phyloP scores from a whole-genome alignment of 192 early-diverging fungal species.

The Fimicolochytrium jonesii region DNA sequence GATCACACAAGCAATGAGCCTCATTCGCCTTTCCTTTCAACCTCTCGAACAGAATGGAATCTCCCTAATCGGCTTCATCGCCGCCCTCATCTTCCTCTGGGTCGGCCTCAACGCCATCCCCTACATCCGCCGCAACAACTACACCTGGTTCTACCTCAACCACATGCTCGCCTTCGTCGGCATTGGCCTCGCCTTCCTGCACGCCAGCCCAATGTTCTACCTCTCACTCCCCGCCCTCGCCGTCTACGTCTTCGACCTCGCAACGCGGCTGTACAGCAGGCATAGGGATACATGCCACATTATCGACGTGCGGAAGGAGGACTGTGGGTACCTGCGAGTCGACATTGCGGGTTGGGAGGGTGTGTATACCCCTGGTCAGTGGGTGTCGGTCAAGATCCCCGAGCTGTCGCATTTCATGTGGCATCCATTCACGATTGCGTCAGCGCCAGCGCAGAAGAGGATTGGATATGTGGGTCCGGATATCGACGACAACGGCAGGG shows the following conservation, averaged over 20 bases:
- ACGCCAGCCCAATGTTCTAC: slow-evolving; percentile 14
- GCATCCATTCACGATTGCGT: slow-evolving; percentile 16
- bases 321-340: slow-evolving; percentile 10
- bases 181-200: slow-evolving; percentile 4
- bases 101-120: slow-evolving; percentile 4
- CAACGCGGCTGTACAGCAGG: neutral
- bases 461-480: too few species aligned
- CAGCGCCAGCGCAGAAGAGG: neutral
- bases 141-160: slow-evolving; percentile 12
- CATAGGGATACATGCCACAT: neutral
- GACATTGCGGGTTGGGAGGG: slow-evolving; percentile 9
- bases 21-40: too few species aligned
- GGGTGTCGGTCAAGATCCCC: slow-evolving; percentile 12
- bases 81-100: slow-evolving; percentile 3
- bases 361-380: slow-evolving; percentile 1
- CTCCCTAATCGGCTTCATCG: neutral
- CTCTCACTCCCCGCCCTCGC: slow-evolving; percentile 1
- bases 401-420: slow-evolving; percentile 8
- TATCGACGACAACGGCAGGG: too few species aligned
- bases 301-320: neutral
- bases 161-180: slow-evolving; percentile 8
- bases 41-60: too few species aligned
- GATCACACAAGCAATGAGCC: too few species aligned
- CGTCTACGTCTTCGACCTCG: slow-evolving; percentile 1
- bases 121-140: neutral